phyloP scores from a whole-genome alignment of 441 rosid species.

The Macaranga tanarius region DNA sequence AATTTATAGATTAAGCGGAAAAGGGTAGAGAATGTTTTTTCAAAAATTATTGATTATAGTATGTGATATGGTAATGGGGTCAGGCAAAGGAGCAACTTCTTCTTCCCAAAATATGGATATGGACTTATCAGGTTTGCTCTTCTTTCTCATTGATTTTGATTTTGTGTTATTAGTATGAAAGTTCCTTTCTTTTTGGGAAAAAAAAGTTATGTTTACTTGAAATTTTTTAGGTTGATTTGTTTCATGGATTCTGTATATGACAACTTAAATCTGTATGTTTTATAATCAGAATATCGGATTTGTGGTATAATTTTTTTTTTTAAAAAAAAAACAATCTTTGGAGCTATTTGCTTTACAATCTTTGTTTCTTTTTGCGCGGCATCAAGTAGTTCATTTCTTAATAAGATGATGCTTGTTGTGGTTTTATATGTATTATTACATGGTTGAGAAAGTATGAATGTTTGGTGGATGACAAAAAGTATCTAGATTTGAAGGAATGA shows the following conservation, averaged over 20 bases:
- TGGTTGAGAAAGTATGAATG: background rate
- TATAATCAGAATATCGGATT: too few relatives aligned
- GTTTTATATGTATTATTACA: background rate
- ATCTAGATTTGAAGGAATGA: background rate
- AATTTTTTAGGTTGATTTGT: too few relatives aligned
- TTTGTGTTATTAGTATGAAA: background rate
- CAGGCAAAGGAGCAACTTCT: conserved; percentile 35
- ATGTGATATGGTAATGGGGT: conserved; percentile 40
- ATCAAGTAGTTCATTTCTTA: background rate
- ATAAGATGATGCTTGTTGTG: background rate
- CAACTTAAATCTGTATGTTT: too few relatives aligned
- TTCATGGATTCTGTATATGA: too few relatives aligned
- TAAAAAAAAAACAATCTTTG: too few relatives aligned
- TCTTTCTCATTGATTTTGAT: background rate
- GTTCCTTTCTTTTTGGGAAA: too few relatives aligned
- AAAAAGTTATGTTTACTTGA: too few relatives aligned
- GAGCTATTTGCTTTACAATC: too few relatives aligned
- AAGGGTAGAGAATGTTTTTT: background rate
- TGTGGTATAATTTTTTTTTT: too few relatives aligned
- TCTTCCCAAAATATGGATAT: conserved; percentile 37
- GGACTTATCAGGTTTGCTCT: conserved; percentile 38
- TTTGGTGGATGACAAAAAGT: background rate
- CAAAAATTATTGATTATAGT: background rate
- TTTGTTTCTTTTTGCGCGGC: background rate
- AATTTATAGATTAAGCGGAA: background rate